These are phyloP conservation scores for Lentinula boryana DNA, from an alignment of 768 basidiomycete species.

Conservation along the genomic window DNA sequence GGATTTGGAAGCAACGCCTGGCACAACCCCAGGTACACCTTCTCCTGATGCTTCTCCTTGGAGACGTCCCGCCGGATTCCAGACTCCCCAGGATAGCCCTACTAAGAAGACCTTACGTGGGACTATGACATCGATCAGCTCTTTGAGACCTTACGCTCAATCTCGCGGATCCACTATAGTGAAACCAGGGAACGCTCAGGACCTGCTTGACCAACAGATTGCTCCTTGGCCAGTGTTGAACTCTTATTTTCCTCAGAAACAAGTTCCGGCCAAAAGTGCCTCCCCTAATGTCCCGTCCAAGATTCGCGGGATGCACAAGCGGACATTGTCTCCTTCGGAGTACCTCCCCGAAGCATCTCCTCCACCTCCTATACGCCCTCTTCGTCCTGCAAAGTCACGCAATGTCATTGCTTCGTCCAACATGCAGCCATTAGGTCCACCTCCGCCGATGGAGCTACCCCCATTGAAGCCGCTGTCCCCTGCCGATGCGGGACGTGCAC, in stretches of 20 bases:
- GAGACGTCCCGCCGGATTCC: background rate
- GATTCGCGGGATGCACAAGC: slow-evolving; percentile 22
- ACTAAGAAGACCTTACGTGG: slow-evolving; percentile 27
- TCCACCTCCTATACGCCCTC: slow-evolving; percentile 32
- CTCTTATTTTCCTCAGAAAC: slow-evolving; percentile 9
- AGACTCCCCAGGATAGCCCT: slow-evolving; percentile 27
- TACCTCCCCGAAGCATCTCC: slow-evolving; percentile 29
- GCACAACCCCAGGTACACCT: slow-evolving; percentile 40
- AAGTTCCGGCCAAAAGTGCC: background rate
- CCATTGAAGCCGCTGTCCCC: background rate
- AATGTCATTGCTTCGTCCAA: background rate
- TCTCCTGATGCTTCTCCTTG: slow-evolving; percentile 34
- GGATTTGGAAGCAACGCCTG: slow-evolving; percentile 76
- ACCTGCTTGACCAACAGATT: slow-evolving; percentile 48
- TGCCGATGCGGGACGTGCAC: background rate
- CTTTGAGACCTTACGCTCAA: slow-evolving; percentile 42
- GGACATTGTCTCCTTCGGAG: slow-evolving; percentile 22
- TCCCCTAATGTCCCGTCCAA: background rate
- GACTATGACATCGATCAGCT: slow-evolving; percentile 36
- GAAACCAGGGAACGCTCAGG: background rate
- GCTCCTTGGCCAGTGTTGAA: slow-evolving; percentile 54
- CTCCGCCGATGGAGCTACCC: slow-evolving; percentile 3
- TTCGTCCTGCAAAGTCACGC: slow-evolving; percentile 29
- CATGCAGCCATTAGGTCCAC: slow-evolving; percentile 5
- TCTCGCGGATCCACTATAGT: slow-evolving; percentile 15